Evolutionary conservation across 768 basidiomycete genomes (phyloP).

Genomic region (Mycena indigotica): DNA sequence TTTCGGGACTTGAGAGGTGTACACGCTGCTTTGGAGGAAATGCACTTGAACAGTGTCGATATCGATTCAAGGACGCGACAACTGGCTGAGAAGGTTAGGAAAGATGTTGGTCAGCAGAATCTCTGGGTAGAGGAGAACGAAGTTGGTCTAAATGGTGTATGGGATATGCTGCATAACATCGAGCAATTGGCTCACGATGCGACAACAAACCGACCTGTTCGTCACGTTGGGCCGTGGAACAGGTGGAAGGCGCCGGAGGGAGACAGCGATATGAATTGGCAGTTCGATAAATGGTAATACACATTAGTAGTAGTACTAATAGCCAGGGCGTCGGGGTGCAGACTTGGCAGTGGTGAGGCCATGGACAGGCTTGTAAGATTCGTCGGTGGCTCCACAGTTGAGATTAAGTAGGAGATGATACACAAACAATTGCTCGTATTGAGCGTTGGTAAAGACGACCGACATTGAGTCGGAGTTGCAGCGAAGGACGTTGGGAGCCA

Average conservation of each 20-base stretch:
- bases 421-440: slow-evolving; percentile 91
- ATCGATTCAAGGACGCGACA: slow-evolving; percentile 61
- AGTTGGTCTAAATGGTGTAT: slow-evolving; percentile 51
- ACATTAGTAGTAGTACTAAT: slow-evolving; percentile 16
- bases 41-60: slow-evolving; percentile 77
- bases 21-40: slow-evolving; percentile 73
- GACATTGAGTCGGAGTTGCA: slow-evolving; percentile 88
- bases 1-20: slow-evolving; percentile 85
- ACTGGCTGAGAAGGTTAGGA: slow-evolving; percentile 63
- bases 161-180: slow-evolving; percentile 52
- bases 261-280: slow-evolving; percentile 42
- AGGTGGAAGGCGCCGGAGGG: slow-evolving; percentile 50
- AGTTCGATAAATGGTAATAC: slow-evolving; percentile 52
- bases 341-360: slow-evolving; percentile 77
- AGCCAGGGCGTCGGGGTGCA: slow-evolving; percentile 50
- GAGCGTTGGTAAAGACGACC: slow-evolving; percentile 88
- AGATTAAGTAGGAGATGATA: slow-evolving; percentile 82
- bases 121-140: slow-evolving; percentile 53
- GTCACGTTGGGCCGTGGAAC: slow-evolving; percentile 33
- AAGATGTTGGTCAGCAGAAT: slow-evolving; percentile 60
- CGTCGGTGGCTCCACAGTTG: slow-evolving; percentile 73
- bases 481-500: slow-evolving; percentile 88
- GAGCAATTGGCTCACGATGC: slow-evolving; percentile 39
- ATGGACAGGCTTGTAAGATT: slow-evolving; percentile 75
- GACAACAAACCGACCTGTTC: slow-evolving; percentile 6